A percentile compares a stretch with the other conserved stretches of the same genome.
Evolutionary conservation across 2,329 filamentous ascomycete genomes (phyloP).

Genomic region (Nothopassalora personata): DNA sequence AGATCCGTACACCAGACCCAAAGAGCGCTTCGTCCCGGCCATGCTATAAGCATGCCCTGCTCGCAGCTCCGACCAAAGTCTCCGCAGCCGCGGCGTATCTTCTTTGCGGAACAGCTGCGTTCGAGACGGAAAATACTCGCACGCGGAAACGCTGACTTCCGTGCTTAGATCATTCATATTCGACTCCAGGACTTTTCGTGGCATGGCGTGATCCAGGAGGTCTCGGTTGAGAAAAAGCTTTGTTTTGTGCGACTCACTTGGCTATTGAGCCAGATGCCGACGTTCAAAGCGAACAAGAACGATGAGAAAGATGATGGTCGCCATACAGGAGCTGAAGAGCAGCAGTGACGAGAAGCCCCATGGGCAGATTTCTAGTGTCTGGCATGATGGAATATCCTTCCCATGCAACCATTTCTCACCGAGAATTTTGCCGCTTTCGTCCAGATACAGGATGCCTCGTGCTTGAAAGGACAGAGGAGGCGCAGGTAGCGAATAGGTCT

Average conservation of each 20-base stretch:
- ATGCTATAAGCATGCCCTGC: slow-evolving; percentile 7
- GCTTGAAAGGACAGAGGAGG: neutral
- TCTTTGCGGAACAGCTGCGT: neutral
- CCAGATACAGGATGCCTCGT: neutral
- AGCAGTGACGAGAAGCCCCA: slow-evolving; percentile 16
- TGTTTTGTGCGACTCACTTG: slow-evolving; percentile 5
- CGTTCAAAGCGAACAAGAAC: slow-evolving; percentile 6
- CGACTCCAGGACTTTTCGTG: slow-evolving; percentile 6
- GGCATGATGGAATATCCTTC: slow-evolving; percentile 1
- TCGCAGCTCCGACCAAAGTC: slow-evolving; percentile 2
- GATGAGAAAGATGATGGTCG: slow-evolving; percentile 3
- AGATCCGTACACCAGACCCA: slow-evolving; percentile 7
- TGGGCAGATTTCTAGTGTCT: slow-evolving; percentile 7
- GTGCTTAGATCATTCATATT: neutral
- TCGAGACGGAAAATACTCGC: slow-evolving; percentile 7
- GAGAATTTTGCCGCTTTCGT: neutral
- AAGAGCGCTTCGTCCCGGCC: slow-evolving; percentile 6
- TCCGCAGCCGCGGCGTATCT: neutral
- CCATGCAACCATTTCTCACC: neutral
- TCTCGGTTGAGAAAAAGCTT: slow-evolving; percentile 10
- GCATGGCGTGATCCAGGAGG: slow-evolving; percentile 14
- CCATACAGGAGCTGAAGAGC: slow-evolving; percentile 15
- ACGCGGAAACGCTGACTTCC: slow-evolving; percentile 1
- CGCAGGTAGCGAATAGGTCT: neutral
- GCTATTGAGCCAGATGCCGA: slow-evolving; percentile 9